Base-by-base conservation (phyloP, 495 filamentous ascomycete genomes). In the Trypethelium eluteriae region DNA sequence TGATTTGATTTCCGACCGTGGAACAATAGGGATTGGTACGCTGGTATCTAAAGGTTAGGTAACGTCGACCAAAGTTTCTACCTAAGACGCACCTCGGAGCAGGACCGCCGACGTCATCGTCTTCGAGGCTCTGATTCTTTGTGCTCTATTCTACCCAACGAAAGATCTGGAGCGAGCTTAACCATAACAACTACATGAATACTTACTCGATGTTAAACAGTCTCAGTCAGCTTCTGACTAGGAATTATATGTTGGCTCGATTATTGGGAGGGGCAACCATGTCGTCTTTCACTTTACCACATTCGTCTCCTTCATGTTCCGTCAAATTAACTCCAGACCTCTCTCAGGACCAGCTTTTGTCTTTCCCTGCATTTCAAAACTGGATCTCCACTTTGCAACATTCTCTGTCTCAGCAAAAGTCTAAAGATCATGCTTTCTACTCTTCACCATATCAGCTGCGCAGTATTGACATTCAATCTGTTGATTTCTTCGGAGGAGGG, bases 361-460 rank as follows among this genome's bases (percentile, higher is more conserved):
- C 38, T 0, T 72, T 73, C 62, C 59, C 50, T 10, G 62, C 72
- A 2, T 72, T 73, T 64, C 66, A 81, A 38, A 79, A 80, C 53
- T 96, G 92, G 92, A 77, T 92, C 39, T 72, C 76, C 2, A 90
- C 86, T 0, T 79, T 96, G 3, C 81, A 84, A 64, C 79, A 77
- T 64, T 89, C 87, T 6, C 81, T 96, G 41, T 73, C 79, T 0
- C 81, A 83, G 2, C 91, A 96, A 72, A 68, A 80, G 32, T 53
- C 47, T 61, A 72, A 81, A 3, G 72, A 75, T 38, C 92, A 96
- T 73, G 82, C 87, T 62, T 95, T 96, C 76, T 81, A 92, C 74
- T 32, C 70, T 0, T 76, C 85, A 67, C 90, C 91, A 2, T 96
- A 93, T 76, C 69, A 78, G 9, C 83, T 96, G 4, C 84, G 83